These are phyloP conservation scores for Babesia gibsoni DNA, from an alignment of 169 alveolate genomes.

Conservation along the genomic window DNA sequence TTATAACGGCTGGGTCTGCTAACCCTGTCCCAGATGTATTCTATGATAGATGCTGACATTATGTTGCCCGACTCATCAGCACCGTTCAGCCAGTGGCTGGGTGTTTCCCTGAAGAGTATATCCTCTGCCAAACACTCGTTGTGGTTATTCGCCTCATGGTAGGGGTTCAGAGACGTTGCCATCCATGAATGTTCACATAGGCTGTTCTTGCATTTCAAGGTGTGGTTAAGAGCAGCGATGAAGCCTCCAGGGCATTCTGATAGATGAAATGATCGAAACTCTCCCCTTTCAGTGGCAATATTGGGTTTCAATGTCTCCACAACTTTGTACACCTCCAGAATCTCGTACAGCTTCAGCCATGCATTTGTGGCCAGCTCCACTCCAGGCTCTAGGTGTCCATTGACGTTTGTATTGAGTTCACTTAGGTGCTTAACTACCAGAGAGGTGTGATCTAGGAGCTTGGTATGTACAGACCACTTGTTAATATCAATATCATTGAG, in stretches of 20 bases:
- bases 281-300: constrained; percentile 57
- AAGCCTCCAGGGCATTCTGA: constrained; percentile 80
- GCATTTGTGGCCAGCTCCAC: constrained; percentile 74
- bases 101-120: constrained; percentile 72
- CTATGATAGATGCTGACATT: constrained; percentile 60
- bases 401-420: constrained; percentile 38
- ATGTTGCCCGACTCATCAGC: constrained; percentile 74
- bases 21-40: constrained; percentile 69
- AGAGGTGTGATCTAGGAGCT: constrained; percentile 57
- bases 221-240: constrained; percentile 73
- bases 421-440: constrained; percentile 50
- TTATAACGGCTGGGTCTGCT: constrained; percentile 57
- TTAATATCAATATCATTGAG: constrained; percentile 68
- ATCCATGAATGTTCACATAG: constrained; percentile 63
- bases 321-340: constrained; percentile 66
- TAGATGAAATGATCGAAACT: constrained; percentile 62
- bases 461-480: constrained; percentile 68
- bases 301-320: constrained; percentile 61
- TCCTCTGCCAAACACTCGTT: constrained; percentile 69
- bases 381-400: constrained; percentile 62
- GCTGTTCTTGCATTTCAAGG: constrained; percentile 58
- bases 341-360: constrained; percentile 74
- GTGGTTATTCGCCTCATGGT: constrained; percentile 71
- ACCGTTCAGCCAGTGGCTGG: constrained; percentile 70
- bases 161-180: constrained; percentile 77